phyloP scores from a whole-genome alignment of 1,284 basidiomycete genomes.

The Neonothopanus nambi region DNA sequence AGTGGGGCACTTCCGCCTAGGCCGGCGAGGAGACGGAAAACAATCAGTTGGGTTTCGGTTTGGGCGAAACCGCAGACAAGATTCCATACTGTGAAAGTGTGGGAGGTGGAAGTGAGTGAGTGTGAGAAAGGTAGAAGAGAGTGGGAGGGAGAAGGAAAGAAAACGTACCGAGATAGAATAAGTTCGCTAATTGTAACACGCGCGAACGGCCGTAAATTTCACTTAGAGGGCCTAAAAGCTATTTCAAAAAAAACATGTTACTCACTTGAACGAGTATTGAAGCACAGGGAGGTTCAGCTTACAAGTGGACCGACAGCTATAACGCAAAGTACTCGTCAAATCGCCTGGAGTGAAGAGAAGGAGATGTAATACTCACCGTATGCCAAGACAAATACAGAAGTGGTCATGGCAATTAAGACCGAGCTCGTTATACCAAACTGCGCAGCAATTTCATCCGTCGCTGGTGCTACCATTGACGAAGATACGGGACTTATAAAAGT shows the following conservation, averaged over 20 bases:
- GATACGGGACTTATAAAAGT: constrained; percentile 69
- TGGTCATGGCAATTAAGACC: constrained; percentile 57
- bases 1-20: constrained; percentile 66
- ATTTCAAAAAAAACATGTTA: neutral
- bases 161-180: constrained; percentile 10
- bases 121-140: neutral
- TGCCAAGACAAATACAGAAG: constrained; percentile 69
- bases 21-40: constrained; percentile 66
- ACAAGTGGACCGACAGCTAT: constrained; percentile 14
- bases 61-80: constrained; percentile 65
- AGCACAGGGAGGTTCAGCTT: neutral
- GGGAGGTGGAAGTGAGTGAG: no score
- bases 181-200: constrained; percentile 7
- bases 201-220: constrained; percentile 15
- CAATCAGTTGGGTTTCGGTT: constrained; percentile 56
- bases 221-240: constrained; percentile 35
- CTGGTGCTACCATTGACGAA: constrained; percentile 75
- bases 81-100: constrained; percentile 74
- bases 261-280: neutral
- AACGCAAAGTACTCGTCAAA: constrained; percentile 23
- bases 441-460: constrained; percentile 49
- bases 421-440: constrained; percentile 57
- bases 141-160: constrained; percentile 29
- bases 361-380: constrained; percentile 43
- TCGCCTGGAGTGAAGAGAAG: constrained; percentile 9